Evolutionary conservation across 2,329 filamentous ascomycete genomes (phyloP), one percentile per base, ranked within the genome.

Genomic region (Xylariaceae sp.): DNA sequence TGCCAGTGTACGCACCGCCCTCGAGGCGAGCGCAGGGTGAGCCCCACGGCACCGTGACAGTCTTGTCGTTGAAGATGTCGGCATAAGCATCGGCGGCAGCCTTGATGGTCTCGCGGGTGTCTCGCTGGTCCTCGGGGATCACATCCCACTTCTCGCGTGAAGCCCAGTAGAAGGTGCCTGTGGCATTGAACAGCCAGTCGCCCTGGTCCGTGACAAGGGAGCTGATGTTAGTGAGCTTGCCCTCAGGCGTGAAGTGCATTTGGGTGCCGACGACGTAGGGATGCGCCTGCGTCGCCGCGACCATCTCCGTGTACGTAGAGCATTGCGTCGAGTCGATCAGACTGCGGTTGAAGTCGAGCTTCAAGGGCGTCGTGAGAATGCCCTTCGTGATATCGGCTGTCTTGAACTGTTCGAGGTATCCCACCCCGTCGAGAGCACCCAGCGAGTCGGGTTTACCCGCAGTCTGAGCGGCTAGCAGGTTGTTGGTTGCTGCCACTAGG

Each of bases 181-280:
- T 66, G 8, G 73, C 71, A 51, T 75, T 73, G 65, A 76, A 76
- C n/a, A 74, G 67, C 74, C 74, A 76, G 65, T 74, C 72, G 33
- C 72, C 73, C 46, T 57, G 61, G 53, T 71, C 71, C 5, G 73
- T 74, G 40, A 74, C 66, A 37, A 75, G 63, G 16, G 68, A 63
- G 57, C 69, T 71, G 53, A 74, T 62, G 54, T 72, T 67, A 29
- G 33, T 40, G 63, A 74, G 61, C 46, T 65, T 61, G 37, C 58
- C 53, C 52, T 62, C 53, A 60, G 66, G 57, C 23, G 60, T 58
- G 49, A 72, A 68, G 56, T 65, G 67, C 56, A 75, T 64, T 61
- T 75, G 75, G 19, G 70, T 71, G 43, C 73, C 74, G 50, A 76
- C 65, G 19, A 76, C 75, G 56, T 76, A 75, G 6, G 74, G 75